Base-by-base conservation (phyloP, 257 asterid genomes). In the Salvia rosmarinus region DNA sequence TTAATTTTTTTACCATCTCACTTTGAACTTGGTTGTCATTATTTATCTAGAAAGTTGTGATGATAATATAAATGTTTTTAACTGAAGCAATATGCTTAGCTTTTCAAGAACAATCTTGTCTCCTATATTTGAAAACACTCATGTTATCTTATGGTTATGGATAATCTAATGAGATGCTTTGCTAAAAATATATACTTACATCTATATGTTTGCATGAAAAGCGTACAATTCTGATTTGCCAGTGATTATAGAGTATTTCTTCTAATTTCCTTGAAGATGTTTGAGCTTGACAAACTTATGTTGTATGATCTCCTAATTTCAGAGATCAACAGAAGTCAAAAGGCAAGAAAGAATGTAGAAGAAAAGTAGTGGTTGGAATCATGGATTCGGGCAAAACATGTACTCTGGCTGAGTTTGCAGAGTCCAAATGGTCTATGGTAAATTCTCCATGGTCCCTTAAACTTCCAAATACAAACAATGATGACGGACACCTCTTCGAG, bases 371-470 rank as follows among this genome's bases (percentile, higher is more conserved):
- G 21, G 79, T 89, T 66, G 86, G 97, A 73, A 70, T 86, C 43
- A 64, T 51, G 47, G 82, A 82, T 68, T 77, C 93, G 30, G 89
- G 93, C 13, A 87, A 79, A 70, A 83, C 87, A n/a, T 78, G 56
- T 73, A 77, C 78, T 6, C 79, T 88, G 66, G 96, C 96, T 9
- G 88, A 88, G 82, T 85, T 80, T 70, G 74, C 73, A 9, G 93
- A 84, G 58, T 79, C 82, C 43, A 75, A 79, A 66, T 95, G 99
- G 99, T 80, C 84, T 30, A 46, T 95, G 55, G 81, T 82, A 49
- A 84, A 86, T 78, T 83, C 97, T 32, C 84, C 77, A 23, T 95
- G 99, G 95, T 88, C 92, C 76, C 49, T 91, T 72, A 77, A 75
- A 80, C 74, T 87, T 75, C 97, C 86, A 44, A 68, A 71, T 63